phyloP scores from a whole-genome alignment of 2,329 filamentous ascomycete species.

The Aspergillus sp. region DNA sequence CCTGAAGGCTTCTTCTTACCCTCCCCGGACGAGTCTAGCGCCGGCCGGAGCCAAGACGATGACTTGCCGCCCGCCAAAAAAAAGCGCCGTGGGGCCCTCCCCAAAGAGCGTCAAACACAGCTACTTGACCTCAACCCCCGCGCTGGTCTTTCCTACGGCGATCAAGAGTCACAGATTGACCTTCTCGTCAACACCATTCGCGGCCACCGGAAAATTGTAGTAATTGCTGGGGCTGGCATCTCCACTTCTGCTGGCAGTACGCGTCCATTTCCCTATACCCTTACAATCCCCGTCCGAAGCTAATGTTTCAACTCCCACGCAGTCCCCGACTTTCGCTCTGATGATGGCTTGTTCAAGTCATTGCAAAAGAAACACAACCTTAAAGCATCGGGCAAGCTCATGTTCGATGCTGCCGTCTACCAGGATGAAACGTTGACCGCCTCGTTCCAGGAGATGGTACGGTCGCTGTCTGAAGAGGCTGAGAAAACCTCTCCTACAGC shows the following conservation, averaged over 20 bases:
- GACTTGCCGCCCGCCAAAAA: slow-evolving; percentile 74
- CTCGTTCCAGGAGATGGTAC: slow-evolving; percentile 95
- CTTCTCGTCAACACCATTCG: slow-evolving; percentile 72
- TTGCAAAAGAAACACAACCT: slow-evolving; percentile 84
- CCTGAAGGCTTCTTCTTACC: slow-evolving; percentile 43
- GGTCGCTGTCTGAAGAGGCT: slow-evolving; percentile 77
- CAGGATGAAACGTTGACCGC: slow-evolving; percentile 85
- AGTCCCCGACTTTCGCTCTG: slow-evolving; percentile 96
- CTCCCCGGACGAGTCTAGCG: slow-evolving; percentile 39
- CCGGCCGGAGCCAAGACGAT: slow-evolving; percentile 53
- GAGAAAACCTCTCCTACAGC: slow-evolving; percentile 75
- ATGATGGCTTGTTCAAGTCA: slow-evolving; percentile 82
- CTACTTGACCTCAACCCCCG: slow-evolving; percentile 66
- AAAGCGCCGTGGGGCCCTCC: slow-evolving; percentile 63
- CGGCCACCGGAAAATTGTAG: slow-evolving; percentile 93
- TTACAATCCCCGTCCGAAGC: background rate
- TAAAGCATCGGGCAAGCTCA: slow-evolving; percentile 88
- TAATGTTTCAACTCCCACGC: slow-evolving; percentile 10
- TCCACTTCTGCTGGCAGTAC: slow-evolving; percentile 90
- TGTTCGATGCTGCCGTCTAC: slow-evolving; percentile 98
- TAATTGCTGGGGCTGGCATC: slow-evolving; percentile 94
- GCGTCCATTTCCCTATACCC: slow-evolving; percentile 39
- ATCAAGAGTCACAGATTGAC: slow-evolving; percentile 64
- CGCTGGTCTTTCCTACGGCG: slow-evolving; percentile 33
- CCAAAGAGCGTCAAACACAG: slow-evolving; percentile 74